A percentile compares a stretch with the other conserved stretches of the same genome.
These are phyloP conservation scores for Arachis stenosperma DNA, from an alignment of 306 rosid genomes.

Conservation along the genomic window DNA sequence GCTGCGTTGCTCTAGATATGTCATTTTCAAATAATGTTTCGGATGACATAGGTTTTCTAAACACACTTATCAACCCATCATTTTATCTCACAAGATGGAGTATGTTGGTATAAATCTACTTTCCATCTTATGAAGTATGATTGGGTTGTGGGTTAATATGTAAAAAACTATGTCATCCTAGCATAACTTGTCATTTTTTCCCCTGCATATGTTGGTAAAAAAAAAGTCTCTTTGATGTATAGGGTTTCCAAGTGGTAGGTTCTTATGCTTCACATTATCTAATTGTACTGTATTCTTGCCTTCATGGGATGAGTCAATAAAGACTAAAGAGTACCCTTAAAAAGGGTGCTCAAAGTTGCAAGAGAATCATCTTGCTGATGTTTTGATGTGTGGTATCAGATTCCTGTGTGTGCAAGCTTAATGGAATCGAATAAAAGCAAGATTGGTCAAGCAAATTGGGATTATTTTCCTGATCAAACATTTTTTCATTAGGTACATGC, in stretches of 20 bases:
- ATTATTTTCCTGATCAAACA: not conserved
- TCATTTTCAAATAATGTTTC: slow-evolving; percentile 38
- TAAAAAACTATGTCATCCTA: too few relatives aligned
- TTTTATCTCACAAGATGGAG: too few relatives aligned
- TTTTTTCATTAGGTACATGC: not conserved
- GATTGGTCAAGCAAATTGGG: slow-evolving; percentile 25
- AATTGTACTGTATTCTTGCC: slow-evolving; percentile 41
- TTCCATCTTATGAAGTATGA: too few relatives aligned
- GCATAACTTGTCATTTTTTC: too few relatives aligned
- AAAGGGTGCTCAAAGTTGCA: slow-evolving; percentile 44
- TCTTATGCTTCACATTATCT: slow-evolving; percentile 28
- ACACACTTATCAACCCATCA: too few relatives aligned
- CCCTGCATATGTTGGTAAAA: not conserved
- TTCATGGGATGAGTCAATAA: slow-evolving; percentile 36
- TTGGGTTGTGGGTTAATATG: too few relatives aligned
- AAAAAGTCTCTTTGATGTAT: slow-evolving; percentile 40
- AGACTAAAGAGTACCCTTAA: slow-evolving; percentile 31
- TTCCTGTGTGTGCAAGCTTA: slow-evolving; percentile 35
- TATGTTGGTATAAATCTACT: too few relatives aligned
- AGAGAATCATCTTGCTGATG: slow-evolving; percentile 48
- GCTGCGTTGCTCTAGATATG: slow-evolving; percentile 30
- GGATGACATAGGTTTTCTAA: too few relatives aligned
- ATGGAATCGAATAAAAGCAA: slow-evolving; percentile 43
- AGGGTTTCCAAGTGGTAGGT: slow-evolving; percentile 48
- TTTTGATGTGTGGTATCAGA: slow-evolving; percentile 52